Evolutionary conservation across 1,139 yeast species (phyloP), one percentile per base, ranked within the genome.

Genomic region (Spencermartinsiella ligniputridi): DNA sequence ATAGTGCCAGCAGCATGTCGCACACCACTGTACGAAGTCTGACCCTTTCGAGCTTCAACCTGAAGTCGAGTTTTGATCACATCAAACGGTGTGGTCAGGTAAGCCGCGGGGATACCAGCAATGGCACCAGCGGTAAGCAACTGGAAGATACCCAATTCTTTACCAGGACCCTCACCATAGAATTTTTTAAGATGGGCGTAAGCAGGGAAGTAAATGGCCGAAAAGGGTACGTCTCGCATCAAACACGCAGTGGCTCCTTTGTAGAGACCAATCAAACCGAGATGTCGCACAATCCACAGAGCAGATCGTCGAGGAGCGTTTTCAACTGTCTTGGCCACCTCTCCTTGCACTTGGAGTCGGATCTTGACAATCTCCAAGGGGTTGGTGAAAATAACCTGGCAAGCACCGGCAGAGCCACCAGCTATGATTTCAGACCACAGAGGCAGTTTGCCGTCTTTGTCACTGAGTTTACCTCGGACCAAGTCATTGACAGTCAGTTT

Each of bases 51-150:
- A 12, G 88, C 75, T 62, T 84, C 96, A 54, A 89, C 83, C 70
- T 92, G 98, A 53, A 92, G 72, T 67, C 97, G 82, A 5, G 98
- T 92, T 71, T 92, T 92, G 58, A 92, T 86, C 42, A 92, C 98
- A 74, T 90, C 97, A 54, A 89, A 90, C 1, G 97, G 97, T 1
- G 97, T 90, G 3, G 97, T 90, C 58, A 90, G 72, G 65, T 85
- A 90, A 3, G 98, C 98, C 32, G 97, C 95, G 11, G 98, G 98
- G 69, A 95, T 89, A 63, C 98, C 98, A 17, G 98, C 97, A 56
- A 90, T 66, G 11, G 96, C 97, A 67, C 98, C 98, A 52, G 95
- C 79, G 15, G 79, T 66, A 52, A 92, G 76, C 56, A 92, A 71
- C 66, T 92, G 95, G 83, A 90, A 81, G 20, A 95, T 78, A 52